A percentile compares a stretch with the other conserved stretches of the same genome.
Evolutionary conservation across 2,329 filamentous ascomycete genomes (phyloP).

Genomic region (Xylaria sp.): DNA sequence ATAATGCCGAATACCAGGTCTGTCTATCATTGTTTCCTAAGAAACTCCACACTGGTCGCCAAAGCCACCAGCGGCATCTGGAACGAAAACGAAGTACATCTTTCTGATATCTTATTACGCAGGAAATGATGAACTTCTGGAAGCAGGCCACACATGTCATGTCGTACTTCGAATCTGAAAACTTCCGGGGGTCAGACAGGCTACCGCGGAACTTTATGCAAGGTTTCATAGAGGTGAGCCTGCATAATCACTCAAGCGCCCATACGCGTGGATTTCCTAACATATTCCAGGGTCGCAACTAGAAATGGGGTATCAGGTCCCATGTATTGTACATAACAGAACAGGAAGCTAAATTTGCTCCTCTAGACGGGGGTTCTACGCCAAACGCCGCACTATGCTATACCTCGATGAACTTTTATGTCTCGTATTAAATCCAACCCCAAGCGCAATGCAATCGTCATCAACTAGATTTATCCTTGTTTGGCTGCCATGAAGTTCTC

Average conservation of each 20-base stretch:
- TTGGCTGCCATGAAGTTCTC: conserved; percentile 65
- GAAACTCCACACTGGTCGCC: neutral
- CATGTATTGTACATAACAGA: conserved; percentile 52
- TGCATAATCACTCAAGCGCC: neutral
- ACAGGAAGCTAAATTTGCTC: conserved; percentile 52
- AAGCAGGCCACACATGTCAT: conserved; percentile 96
- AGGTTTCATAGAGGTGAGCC: conserved; percentile 89
- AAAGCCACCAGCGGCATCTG: neutral
- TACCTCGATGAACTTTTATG: conserved; percentile 26
- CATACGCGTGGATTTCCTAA: conserved; percentile 34
- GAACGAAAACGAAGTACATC: neutral
- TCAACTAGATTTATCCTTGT: neutral
- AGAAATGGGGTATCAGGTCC: conserved; percentile 51
- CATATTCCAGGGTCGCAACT: conserved; percentile 65
- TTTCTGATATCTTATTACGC: conserved; percentile 33
- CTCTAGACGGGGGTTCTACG: conserved; percentile 46
- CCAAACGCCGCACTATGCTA: conserved; percentile 49
- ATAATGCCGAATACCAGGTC: conserved; percentile 94
- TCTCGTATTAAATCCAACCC: conserved; percentile 15
- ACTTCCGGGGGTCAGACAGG: conserved; percentile 77
- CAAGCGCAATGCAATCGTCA: conserved; percentile 10
- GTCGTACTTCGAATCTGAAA: conserved; percentile 93
- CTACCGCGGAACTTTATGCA: conserved; percentile 92
- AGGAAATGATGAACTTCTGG: conserved; percentile 99
- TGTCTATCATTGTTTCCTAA: conserved; percentile 33